Percentiles rank a stretch among this genome's conserved stretches.
Evolutionary conservation across 2,329 filamentous ascomycete genomes (phyloP).

Genomic region (Nigrograna mackinnonii): DNA sequence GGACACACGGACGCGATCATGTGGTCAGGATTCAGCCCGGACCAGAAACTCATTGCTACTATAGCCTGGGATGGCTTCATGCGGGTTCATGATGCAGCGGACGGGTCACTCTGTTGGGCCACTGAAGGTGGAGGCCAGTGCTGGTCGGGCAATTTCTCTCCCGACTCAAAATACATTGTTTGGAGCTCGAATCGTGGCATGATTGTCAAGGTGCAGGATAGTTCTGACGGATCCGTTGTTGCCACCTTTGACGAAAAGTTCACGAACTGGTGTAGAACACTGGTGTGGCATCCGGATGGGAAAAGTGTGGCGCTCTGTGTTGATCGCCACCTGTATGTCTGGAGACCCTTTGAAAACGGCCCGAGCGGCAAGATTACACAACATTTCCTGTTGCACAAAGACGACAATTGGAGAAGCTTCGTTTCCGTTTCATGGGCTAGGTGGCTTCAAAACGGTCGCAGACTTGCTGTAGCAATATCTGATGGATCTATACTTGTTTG

Average conservation of each 20-base stretch:
- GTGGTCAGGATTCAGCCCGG: slow-evolving; percentile 28
- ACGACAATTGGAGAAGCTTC: slow-evolving; percentile 7
- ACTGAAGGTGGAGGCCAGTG: slow-evolving; percentile 18
- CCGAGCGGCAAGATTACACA: slow-evolving; percentile 18
- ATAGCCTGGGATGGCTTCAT: slow-evolving; percentile 32
- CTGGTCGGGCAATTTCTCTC: slow-evolving; percentile 30
- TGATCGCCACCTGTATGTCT: slow-evolving; percentile 22
- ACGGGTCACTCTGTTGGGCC: slow-evolving; percentile 22
- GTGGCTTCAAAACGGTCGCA: slow-evolving; percentile 22
- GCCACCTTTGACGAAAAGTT: slow-evolving; percentile 13
- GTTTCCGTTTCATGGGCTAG: slow-evolving; percentile 7
- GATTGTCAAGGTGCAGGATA: slow-evolving; percentile 19
- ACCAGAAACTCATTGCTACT: slow-evolving; percentile 22
- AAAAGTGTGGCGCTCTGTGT: slow-evolving; percentile 23
- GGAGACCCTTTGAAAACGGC: slow-evolving; percentile 19
- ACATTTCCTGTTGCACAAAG: slow-evolving; percentile 15
- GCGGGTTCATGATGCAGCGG: slow-evolving; percentile 24
- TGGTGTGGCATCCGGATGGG: slow-evolving; percentile 28
- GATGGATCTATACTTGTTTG: slow-evolving; percentile 28
- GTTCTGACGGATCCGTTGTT: slow-evolving; percentile 15
- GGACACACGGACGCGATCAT: slow-evolving; percentile 31
- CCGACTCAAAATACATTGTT: slow-evolving; percentile 24
- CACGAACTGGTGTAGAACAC: slow-evolving; percentile 18
- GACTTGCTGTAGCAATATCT: slow-evolving; percentile 16
- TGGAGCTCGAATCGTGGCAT: slow-evolving; percentile 22